Evolutionary conservation across 352 stramenopile species (phyloP).

Genomic region (Globisporangium middletonii): DNA sequence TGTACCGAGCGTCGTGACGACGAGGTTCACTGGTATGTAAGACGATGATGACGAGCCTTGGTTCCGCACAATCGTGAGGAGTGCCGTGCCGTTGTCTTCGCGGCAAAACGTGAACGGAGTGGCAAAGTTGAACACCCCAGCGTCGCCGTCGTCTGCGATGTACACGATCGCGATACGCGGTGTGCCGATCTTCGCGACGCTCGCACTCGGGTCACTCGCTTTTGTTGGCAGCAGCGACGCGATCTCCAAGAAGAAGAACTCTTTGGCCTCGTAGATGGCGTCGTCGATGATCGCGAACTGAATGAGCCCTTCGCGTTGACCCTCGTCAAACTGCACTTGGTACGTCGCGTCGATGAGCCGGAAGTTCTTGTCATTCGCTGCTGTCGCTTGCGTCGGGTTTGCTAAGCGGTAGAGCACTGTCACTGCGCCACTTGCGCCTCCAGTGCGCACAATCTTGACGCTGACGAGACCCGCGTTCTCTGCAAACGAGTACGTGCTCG

Average conservation of each 20-base stretch:
- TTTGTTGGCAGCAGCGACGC: constrained; percentile 24
- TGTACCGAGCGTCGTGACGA: constrained; percentile 33
- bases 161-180: constrained; percentile 28
- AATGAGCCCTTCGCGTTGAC: constrained; percentile 41
- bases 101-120: constrained; percentile 44
- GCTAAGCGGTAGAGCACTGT: constrained; percentile 37
- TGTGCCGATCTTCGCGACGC: constrained; percentile 32
- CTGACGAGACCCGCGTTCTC: constrained; percentile 37
- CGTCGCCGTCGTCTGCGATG: constrained; percentile 57
- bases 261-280: constrained; percentile 46
- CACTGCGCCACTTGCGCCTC: constrained; percentile 33
- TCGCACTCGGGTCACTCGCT: constrained; percentile 20
- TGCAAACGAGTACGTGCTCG: constrained; percentile 43
- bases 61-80: constrained; percentile 45
- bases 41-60: constrained; percentile 52
- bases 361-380: constrained; percentile 61
- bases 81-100: constrained; percentile 56
- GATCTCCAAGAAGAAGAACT: constrained; percentile 65
- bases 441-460: constrained; percentile 41
- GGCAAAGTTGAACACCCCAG: constrained; percentile 58
- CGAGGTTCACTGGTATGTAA: constrained; percentile 46
- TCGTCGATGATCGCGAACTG: constrained; percentile 54
- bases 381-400: constrained; percentile 41
- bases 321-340: constrained; percentile 39
- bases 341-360: constrained; percentile 29